A percentile compares a stretch with the other conserved stretches of the same genome.
These are phyloP conservation scores for Lyophyllum semitale DNA, from an alignment of 768 basidiomycete species.

Conservation along the genomic window DNA sequence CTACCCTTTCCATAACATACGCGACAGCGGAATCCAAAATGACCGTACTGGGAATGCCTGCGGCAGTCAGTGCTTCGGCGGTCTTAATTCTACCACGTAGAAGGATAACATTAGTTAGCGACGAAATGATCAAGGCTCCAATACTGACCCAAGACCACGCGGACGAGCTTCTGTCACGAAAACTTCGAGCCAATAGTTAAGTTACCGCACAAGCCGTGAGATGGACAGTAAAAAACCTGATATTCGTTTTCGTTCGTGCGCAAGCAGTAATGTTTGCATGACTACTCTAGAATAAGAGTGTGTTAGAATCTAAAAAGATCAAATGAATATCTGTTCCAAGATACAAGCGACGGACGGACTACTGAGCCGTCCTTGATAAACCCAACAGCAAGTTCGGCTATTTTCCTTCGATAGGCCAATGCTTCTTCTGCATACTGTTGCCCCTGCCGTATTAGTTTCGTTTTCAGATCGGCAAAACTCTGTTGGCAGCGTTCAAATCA, in stretches of 20 bases:
- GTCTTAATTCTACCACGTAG: constrained; percentile 73
- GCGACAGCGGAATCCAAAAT: constrained; percentile 96
- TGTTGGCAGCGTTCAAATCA: constrained; percentile 28
- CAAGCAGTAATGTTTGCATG: constrained; percentile 86
- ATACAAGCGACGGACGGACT: constrained; percentile 38
- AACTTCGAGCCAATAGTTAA: constrained; percentile 45
- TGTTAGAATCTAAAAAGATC: constrained; percentile 75
- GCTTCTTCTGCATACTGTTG: constrained; percentile 77
- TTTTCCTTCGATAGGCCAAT: constrained; percentile 84
- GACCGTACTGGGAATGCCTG: constrained; percentile 93
- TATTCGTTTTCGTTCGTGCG: constrained; percentile 90
- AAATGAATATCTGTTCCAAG: not conserved
- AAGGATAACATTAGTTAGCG: constrained; percentile 7
- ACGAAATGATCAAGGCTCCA: constrained; percentile 17
- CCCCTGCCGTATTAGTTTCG: constrained; percentile 80
- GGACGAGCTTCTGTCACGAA: constrained; percentile 97
- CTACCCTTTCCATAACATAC: constrained; percentile 95
- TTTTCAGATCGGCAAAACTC: constrained; percentile 86
- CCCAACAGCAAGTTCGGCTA: constrained; percentile 83
- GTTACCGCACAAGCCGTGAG: constrained; percentile 10
- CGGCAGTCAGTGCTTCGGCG: constrained; percentile 81
- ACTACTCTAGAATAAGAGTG: constrained; percentile 98
- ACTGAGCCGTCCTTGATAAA: constrained; percentile 97
- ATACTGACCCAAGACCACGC: constrained; percentile 77
- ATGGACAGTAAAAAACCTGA: constrained; percentile 47